A percentile compares a stretch with the other conserved stretches of the same genome.
These are phyloP conservation scores for Colletotrichum sp. DNA, from an alignment of 2,329 filamentous ascomycete species.

Conservation along the genomic window DNA sequence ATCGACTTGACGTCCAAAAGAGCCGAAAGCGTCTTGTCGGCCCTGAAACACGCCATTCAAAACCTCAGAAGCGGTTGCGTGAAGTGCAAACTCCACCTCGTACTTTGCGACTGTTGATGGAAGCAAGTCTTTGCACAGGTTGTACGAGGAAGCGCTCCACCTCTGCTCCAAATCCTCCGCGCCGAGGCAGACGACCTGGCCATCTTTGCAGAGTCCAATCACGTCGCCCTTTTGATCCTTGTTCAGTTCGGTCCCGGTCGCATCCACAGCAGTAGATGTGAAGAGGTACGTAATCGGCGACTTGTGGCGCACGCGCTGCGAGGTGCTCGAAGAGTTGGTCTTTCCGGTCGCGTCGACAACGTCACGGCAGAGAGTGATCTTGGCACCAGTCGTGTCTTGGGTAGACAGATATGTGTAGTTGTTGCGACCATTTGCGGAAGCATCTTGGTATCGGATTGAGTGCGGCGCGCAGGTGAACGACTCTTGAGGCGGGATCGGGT, in stretches of 20 bases:
- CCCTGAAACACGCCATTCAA: constrained; percentile 61
- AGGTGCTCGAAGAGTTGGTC: constrained; percentile 55
- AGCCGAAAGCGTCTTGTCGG: constrained; percentile 54
- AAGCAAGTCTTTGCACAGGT: constrained; percentile 45
- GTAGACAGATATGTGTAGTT: constrained; percentile 69
- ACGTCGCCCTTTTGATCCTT: constrained; percentile 38
- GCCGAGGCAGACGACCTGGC: constrained; percentile 65
- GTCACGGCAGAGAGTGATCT: constrained; percentile 66
- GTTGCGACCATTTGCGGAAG: constrained; percentile 51
- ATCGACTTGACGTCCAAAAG: constrained; percentile 53
- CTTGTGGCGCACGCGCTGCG: constrained; percentile 35
- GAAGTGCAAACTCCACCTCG: constrained; percentile 54
- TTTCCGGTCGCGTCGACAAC: constrained; percentile 55
- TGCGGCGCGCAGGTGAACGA: constrained; percentile 66
- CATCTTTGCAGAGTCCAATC: constrained; percentile 63
- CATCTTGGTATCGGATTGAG: constrained; percentile 59
- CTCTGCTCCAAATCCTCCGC: constrained; percentile 56
- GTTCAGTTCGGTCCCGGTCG: background rate
- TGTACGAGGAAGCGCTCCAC: constrained; percentile 51
- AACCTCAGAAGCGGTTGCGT: constrained; percentile 52
- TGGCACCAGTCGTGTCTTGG: constrained; percentile 48
- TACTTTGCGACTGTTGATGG: constrained; percentile 37
- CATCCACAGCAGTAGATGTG: constrained; percentile 30
- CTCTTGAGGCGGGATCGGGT: constrained; percentile 69
- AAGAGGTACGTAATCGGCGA: constrained; percentile 49